These are phyloP conservation scores for Fusarium lyarnte DNA, from an alignment of 2,329 filamentous ascomycete species.

Conservation along the genomic window DNA sequence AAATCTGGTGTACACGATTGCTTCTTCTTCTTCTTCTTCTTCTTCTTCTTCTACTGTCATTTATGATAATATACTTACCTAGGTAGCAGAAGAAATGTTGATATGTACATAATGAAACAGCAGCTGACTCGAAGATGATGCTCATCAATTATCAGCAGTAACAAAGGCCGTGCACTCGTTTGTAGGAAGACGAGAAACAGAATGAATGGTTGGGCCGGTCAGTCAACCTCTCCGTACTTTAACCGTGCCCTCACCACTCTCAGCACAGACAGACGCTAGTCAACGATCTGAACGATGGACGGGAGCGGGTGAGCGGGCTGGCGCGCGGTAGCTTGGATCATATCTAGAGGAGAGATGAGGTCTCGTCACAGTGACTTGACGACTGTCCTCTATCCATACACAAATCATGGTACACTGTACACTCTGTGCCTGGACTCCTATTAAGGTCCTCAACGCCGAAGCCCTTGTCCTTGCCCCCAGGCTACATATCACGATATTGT, in stretches of 20 bases:
- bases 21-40: neutral
- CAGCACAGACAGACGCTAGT: slow-evolving; percentile 20
- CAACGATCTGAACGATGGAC: slow-evolving; percentile 27
- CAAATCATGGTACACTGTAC: neutral
- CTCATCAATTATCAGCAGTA: neutral
- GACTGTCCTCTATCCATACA: neutral
- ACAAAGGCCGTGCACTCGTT: neutral
- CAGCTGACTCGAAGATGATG: neutral
- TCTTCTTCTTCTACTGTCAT: neutral
- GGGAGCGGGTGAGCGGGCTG: slow-evolving; percentile 29
- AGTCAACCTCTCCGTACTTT: neutral
- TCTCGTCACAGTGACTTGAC: neutral
- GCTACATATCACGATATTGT: neutral
- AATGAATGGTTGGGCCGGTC: neutral
- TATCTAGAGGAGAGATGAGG: neutral
- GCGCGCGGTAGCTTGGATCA: slow-evolving; percentile 23
- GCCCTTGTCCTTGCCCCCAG: neutral
- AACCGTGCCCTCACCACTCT: neutral
- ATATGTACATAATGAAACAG: neutral
- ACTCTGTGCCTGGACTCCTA: neutral
- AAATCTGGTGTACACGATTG: neutral
- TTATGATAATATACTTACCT: neutral
- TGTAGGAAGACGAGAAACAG: neutral
- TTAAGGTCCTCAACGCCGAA: slow-evolving; percentile 3
- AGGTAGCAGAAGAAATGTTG: neutral